Percentiles rank a stretch among this genome's conserved stretches.
These are phyloP conservation scores for Tympanopsis confertula DNA, from an alignment of 2,329 filamentous ascomycete genomes.

Conservation along the genomic window DNA sequence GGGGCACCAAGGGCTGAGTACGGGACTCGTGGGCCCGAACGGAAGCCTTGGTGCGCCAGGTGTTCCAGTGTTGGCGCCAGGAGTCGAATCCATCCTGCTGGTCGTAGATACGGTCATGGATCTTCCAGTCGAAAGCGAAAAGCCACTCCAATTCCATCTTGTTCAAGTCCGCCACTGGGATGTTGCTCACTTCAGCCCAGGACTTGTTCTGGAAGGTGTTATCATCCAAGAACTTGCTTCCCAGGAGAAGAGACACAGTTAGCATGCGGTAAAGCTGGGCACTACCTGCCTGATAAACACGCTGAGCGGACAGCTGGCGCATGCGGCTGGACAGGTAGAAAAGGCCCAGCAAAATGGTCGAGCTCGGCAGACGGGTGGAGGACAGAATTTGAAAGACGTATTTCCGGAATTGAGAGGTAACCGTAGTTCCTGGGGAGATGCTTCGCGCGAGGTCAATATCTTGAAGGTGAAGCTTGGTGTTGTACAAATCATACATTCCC, in stretches of 20 bases:
- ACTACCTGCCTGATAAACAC: conserved; percentile 29
- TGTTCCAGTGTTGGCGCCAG: conserved; percentile 57
- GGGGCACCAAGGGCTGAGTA: not conserved
- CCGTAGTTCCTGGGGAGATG: conserved; percentile 46
- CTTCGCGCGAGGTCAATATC: conserved; percentile 53
- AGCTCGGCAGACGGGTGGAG: conserved; percentile 59
- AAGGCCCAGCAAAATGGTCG: conserved; percentile 60
- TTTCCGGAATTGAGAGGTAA: conserved; percentile 56
- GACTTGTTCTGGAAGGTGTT: conserved; percentile 72
- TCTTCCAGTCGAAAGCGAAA: conserved; percentile 52
- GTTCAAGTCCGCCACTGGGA: conserved; percentile 57
- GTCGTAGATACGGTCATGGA: conserved; percentile 52
- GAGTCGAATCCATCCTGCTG: conserved; percentile 49
- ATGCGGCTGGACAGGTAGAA: conserved; percentile 58
- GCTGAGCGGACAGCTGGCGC: conserved; percentile 37
- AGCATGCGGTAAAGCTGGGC: conserved; percentile 58
- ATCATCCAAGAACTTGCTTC: conserved; percentile 68
- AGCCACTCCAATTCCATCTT: conserved; percentile 60
- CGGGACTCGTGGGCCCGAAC: not conserved
- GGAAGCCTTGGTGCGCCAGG: conserved; percentile 30
- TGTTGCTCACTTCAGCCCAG: conserved; percentile 66
- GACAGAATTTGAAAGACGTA: conserved; percentile 64
- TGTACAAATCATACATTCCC: conserved; percentile 52
- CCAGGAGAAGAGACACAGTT: conserved; percentile 56
- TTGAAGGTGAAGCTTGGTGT: conserved; percentile 41